phyloP scores from a whole-genome alignment of 768 basidiomycete species.

The Boletellus ananas region DNA sequence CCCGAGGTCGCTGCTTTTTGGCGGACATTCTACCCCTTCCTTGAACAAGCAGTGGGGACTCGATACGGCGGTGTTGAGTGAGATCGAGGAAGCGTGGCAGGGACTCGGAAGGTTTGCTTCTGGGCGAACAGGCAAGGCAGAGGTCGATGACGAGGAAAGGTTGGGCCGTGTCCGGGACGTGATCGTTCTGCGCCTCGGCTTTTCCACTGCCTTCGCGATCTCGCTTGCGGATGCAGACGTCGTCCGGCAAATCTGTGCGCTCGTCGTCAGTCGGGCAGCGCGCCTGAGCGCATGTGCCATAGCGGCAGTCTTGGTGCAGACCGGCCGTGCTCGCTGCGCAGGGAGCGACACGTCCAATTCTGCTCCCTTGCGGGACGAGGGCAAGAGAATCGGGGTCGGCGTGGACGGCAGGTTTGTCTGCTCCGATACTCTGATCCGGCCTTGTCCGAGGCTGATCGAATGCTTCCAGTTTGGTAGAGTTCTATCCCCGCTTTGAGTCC shows the following conservation, averaged over 20 bases:
- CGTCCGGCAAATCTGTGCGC: constrained; percentile 72
- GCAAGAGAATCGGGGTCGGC: constrained; percentile 69
- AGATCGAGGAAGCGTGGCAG: constrained; percentile 74
- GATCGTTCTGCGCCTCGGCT: constrained; percentile 59
- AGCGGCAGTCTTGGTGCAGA: constrained; percentile 82
- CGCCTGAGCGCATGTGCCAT: constrained; percentile 82
- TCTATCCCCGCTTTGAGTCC: constrained; percentile 84
- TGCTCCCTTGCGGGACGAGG: constrained; percentile 29
- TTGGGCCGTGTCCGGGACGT: constrained; percentile 57
- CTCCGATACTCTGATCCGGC: background rate
- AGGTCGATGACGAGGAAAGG: constrained; percentile 24
- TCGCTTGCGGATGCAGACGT: constrained; percentile 65
- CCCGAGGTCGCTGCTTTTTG: constrained; percentile 71
- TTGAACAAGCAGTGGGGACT: constrained; percentile 93
- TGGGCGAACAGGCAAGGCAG: constrained; percentile 10
- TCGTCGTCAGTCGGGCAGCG: constrained; percentile 82
- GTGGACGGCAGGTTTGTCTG: constrained; percentile 81
- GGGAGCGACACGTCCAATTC: constrained; percentile 24
- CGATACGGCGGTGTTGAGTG: constrained; percentile 90
- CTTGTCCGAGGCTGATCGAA: background rate
- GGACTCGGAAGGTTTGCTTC: constrained; percentile 34
- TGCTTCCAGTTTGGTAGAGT: constrained; percentile 71
- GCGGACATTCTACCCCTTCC: constrained; percentile 63
- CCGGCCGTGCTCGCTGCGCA: constrained; percentile 56
- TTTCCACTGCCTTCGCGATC: constrained; percentile 48